phyloP scores from a whole-genome alignment of 331 rosid genomes.

The Saraca asoca region DNA sequence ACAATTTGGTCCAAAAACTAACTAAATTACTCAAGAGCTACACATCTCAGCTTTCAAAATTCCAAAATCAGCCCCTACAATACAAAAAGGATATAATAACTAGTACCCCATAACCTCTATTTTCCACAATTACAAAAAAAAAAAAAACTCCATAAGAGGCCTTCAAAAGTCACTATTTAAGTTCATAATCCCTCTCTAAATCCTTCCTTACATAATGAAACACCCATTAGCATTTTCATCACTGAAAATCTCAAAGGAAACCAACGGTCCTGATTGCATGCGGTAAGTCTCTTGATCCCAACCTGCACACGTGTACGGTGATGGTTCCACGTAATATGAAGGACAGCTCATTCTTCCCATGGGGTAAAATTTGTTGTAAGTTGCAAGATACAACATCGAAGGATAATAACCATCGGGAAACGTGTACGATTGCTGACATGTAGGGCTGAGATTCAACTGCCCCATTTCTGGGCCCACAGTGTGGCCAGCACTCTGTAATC shows the following conservation, averaged over 20 bases:
- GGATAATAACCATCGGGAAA: conserved; percentile 41
- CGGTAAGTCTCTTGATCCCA: conserved; percentile 35
- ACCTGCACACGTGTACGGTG: conserved; percentile 46
- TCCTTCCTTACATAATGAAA: conserved; percentile 60
- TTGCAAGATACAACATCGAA: conserved; percentile 36
- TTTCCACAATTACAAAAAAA: conserved; percentile 8
- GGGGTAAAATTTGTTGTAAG: conserved; percentile 47
- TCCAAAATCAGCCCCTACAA: background rate
- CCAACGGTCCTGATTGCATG: conserved; percentile 42
- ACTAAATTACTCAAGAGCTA: background rate
- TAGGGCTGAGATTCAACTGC: conserved; percentile 41
- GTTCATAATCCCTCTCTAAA: background rate
- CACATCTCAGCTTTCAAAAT: conserved; percentile 15
- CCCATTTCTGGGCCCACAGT: conserved; percentile 33
- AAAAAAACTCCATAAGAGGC: no score
- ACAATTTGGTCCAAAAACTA: conserved; percentile 18
- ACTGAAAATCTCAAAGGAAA: conserved; percentile 65
- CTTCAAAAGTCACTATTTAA: background rate
- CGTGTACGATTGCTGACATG: conserved; percentile 42
- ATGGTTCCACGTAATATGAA: conserved; percentile 38
- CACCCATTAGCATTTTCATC: conserved; percentile 86
- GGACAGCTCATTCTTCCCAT: conserved; percentile 43
- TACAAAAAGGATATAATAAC: background rate
- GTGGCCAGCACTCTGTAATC: conserved; percentile 38
- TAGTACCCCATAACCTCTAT: conserved; percentile 7